phyloP scores from a whole-genome alignment of 108 stramenopile species.

The Poteriospumella lacustris region DNA sequence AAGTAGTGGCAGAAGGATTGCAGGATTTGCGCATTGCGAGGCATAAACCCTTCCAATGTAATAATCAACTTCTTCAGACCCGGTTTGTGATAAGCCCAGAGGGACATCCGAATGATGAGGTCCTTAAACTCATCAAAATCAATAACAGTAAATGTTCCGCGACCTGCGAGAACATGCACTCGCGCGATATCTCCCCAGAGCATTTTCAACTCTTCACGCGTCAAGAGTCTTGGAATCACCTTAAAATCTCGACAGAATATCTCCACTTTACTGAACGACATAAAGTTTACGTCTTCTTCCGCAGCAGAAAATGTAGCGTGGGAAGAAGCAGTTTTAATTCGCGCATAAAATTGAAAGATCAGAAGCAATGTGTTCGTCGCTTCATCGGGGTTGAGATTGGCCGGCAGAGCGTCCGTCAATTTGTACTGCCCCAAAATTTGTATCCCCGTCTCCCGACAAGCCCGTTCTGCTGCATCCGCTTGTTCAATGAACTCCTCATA shows the following conservation, averaged over 20 bases:
- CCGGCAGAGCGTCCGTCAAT: too few species aligned
- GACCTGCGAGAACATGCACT: not conserved
- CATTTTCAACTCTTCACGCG: not conserved
- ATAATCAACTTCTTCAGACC: slow-evolving; percentile 1
- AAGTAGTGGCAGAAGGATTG: not conserved
- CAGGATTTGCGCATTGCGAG: not conserved
- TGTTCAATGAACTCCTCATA: too few species aligned
- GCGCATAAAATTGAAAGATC: too few species aligned
- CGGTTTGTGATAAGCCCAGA: slow-evolving; percentile 13
- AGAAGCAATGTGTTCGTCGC: too few species aligned
- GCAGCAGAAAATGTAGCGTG: too few species aligned
- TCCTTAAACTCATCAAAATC: not conserved
- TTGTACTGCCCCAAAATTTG: too few species aligned
- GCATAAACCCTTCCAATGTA: not conserved
- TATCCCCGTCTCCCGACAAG: too few species aligned
- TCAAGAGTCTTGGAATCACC: not conserved
- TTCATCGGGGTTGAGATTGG: too few species aligned
- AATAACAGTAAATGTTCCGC: not conserved
- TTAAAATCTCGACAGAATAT: slow-evolving; percentile 17
- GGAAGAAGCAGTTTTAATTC: too few species aligned
- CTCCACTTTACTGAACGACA: not conserved
- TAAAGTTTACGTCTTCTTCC: too few species aligned
- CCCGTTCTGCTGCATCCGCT: too few species aligned
- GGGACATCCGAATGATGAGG: not conserved
- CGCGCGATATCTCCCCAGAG: too few species aligned